A percentile compares a stretch with the other conserved stretches of the same genome.
Conservation (phyloP, 805 yeast species). For the Crinitomyces ghanaensis region DNA sequence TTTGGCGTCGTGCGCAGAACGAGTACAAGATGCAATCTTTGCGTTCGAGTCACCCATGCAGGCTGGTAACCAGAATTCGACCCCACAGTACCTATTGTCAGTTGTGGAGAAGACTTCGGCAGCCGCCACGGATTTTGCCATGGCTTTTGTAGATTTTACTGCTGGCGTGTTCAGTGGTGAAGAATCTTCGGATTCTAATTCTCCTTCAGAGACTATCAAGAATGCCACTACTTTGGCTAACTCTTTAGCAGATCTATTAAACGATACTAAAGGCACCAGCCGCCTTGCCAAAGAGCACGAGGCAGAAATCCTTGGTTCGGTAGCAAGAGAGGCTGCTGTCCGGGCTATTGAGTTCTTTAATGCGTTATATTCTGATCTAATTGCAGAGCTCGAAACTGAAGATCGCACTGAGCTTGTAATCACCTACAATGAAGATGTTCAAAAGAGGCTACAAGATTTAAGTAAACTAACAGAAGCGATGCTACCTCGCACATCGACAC, state of each 20-base stretch:
- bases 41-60: conserved; percentile 71
- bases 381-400: conserved; percentile 43
- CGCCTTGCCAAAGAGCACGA: conserved; percentile 39
- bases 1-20: conserved; percentile 52
- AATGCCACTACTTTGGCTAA: conserved; percentile 53
- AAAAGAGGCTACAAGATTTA: conserved; percentile 53
- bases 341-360: conserved; percentile 52
- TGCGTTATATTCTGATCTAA: conserved; percentile 41
- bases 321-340: conserved; percentile 47
- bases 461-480: conserved; percentile 45
- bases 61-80: conserved; percentile 67
- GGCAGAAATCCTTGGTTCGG: conserved; percentile 38
- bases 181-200: conserved; percentile 43
- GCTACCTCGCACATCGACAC: conserved; percentile 30
- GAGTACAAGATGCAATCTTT: conserved; percentile 59
- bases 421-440: conserved; percentile 62
- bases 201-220: conserved; percentile 46
- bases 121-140: conserved; percentile 68
- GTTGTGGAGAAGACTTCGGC: conserved; percentile 59
- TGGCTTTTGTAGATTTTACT: conserved; percentile 59
- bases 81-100: conserved; percentile 58
- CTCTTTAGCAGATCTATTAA: conserved; percentile 48
- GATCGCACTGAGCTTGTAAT: conserved; percentile 70
- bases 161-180: conserved; percentile 81
- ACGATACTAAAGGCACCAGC: conserved; percentile 59